Evolutionary conservation across 108 stramenopile species (phyloP), one percentile per base, ranked within the genome.

Genomic region (Cyclotella baltica): DNA sequence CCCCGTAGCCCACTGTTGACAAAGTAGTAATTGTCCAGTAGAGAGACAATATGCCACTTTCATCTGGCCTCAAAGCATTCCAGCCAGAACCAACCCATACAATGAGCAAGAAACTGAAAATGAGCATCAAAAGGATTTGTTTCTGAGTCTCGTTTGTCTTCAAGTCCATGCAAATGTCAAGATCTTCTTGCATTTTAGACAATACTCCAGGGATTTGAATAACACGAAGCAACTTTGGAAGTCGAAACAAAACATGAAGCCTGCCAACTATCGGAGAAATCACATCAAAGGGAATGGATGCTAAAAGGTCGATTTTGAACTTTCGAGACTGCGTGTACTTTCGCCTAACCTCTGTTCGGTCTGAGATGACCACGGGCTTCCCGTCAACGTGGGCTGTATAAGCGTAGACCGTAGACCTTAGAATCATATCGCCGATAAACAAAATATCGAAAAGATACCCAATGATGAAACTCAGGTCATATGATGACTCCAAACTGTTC

Each of bases 1-100:
- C 90, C 3, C 90, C 90, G 65, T 89, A 91, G 19, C 90, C 90
- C 15, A 89, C 86, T 30, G 87, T 89, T 46, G 87, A 86, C 56
- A 89, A 75, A 30, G 87, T 86, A 15, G 88, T 88, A 30, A 91
- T 62, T 51, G 88, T 80, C 87, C 85, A 91, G 61, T 91, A 91
- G 38, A 87, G 30, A 9, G 87, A 80, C 16, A 67, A 20, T 15
- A 67, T 35, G 0, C 33, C 59, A 55, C 13, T 62, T 37, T 83
- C 83, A 23, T 58, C 55, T n/a, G 56, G 70, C 18, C 85, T 57
- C 51, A 80, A 34, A 19, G 80, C 56, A 73, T 82, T 82, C 85
- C 85, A 85, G 25, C 85, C 85, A 22, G 70, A 67, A 29, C 75
- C 72, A 62, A 56, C 57, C 85, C 85, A 85, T 37, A 85, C 75